phyloP scores from a whole-genome alignment of 1,284 basidiomycete species.

The Puccinia hordei region DNA sequence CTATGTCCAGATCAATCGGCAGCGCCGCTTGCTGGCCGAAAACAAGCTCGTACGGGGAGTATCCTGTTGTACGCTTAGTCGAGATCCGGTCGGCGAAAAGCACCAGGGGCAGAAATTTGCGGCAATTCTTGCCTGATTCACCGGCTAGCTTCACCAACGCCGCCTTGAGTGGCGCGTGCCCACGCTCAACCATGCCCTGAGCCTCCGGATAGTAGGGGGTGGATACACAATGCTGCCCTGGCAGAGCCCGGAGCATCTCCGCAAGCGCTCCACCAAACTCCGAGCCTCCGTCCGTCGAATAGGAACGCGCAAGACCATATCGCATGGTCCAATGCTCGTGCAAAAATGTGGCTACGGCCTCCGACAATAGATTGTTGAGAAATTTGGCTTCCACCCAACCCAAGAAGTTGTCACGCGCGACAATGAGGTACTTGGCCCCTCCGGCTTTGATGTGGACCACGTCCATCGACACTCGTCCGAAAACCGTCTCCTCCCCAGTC shows the following conservation, averaged over 20 bases:
- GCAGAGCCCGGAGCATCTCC: neutral
- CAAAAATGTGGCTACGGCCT: neutral
- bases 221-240: neutral
- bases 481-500: neutral
- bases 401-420: conserved; percentile 43
- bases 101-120: neutral
- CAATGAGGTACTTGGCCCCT: conserved; percentile 29
- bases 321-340: conserved; percentile 20
- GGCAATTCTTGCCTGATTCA: neutral
- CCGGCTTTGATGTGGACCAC: conserved; percentile 33
- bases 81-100: neutral
- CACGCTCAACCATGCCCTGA: conserved; percentile 34
- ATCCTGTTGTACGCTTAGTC: conserved; percentile 3
- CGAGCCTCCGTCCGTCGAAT: neutral
- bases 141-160: conserved; percentile 9
- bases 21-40: neutral
- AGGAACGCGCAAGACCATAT: neutral
- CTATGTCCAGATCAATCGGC: conserved; percentile 3
- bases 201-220: conserved; percentile 16
- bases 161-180: neutral
- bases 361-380: conserved; percentile 3
- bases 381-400: conserved; percentile 42
- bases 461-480: conserved; percentile 11
- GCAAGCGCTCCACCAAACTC: conserved; percentile 12
- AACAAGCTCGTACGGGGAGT: conserved; percentile 8